Base-by-base conservation (phyloP, 139 green algal genomes). In the Coccomyxa sp. region DNA sequence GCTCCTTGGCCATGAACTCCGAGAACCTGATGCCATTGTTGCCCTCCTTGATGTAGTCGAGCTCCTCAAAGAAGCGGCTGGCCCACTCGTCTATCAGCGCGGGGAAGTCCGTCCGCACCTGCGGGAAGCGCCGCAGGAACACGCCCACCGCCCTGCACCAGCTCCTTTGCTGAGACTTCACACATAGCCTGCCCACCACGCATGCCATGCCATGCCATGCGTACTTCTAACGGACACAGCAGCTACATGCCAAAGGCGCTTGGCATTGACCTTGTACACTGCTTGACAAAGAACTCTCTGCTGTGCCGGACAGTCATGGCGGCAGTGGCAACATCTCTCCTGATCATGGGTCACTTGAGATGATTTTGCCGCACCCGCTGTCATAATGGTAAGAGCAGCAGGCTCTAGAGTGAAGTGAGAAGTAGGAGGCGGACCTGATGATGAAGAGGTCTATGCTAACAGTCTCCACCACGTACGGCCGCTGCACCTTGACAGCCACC, bases 81-180 rank as follows among this genome's bases (percentile, higher is more conserved):
- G 95, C 96, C 96, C 96, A 99, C 88, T 99, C 96, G 77, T 99
- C 96, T 54, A 99, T 87, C 79, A 99, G 83, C 2, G 87, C 96
- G 33, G 98, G 95, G 8, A 99, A 79, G 82, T 99, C 96, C 68
- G 93, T 82, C 12, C 31, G 41, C 75, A 93, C 82, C 69, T 83
- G 27, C 3, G 88, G 87, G 73, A 92, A 94, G 16, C 73, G 76
- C 50, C 81, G 82, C 68, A 96, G 64, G 50, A 92, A 88, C 2
- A 94, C 24, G 29, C 89, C 92, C 9, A 97, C 69, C 44, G 76
- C 76, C 74, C 79, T 83, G 79, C 68, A 68, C n/a, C n/a, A n/a
- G n/a, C n/a, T n/a, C n/a, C n/a, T n/a, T n/a, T n/a, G n/a, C n/a
- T n/a, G n/a, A n/a, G n/a, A n/a, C n/a, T n/a, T n/a, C n/a, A n/a